Percentiles rank a stretch among this genome's conserved stretches.
Conservation (phyloP, 2,329 filamentous ascomycete species). For the Aplosporella prunicola region DNA sequence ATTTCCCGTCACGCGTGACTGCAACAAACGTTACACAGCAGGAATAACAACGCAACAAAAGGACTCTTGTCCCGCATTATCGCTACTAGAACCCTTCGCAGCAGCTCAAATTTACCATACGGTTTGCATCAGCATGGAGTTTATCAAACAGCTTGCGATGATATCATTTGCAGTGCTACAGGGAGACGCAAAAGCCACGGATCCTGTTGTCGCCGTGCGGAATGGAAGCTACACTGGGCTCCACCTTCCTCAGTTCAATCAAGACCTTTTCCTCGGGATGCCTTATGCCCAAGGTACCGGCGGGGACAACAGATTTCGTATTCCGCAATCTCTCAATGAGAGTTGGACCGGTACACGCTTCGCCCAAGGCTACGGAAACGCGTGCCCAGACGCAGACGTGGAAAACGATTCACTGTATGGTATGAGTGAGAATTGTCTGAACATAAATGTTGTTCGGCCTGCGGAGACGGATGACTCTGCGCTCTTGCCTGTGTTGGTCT, state of each 20-base stretch:
- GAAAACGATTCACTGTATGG: conserved; percentile 3
- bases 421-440: conserved; percentile 10
- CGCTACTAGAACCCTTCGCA: too few species aligned
- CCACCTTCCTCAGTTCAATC: conserved; percentile 22
- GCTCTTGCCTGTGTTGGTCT: conserved; percentile 2
- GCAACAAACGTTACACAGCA: too few species aligned
- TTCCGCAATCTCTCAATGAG: conserved; percentile 7
- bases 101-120: too few species aligned
- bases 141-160: too few species aligned
- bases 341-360: conserved; percentile 7
- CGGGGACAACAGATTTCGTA: conserved; percentile 2
- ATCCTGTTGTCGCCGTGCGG: conserved; percentile 17
- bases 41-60: too few species aligned
- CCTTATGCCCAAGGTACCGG: conserved; percentile 19
- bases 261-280: conserved; percentile 23
- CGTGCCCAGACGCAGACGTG: conserved; percentile 5
- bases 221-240: conserved; percentile 29
- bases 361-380: conserved; percentile 2
- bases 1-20: too few species aligned
- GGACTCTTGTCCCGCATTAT: too few species aligned
- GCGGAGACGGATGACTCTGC: conserved; percentile 5
- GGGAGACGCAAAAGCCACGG: too few species aligned
- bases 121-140: too few species aligned
- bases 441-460: conserved; percentile 9
- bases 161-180: too few species aligned